Percentiles rank a stretch among this genome's conserved stretches.
Evolutionary conservation across 371 early-diverging fungal genomes (phyloP).

Genomic region (Rhizomucor miehei): DNA sequence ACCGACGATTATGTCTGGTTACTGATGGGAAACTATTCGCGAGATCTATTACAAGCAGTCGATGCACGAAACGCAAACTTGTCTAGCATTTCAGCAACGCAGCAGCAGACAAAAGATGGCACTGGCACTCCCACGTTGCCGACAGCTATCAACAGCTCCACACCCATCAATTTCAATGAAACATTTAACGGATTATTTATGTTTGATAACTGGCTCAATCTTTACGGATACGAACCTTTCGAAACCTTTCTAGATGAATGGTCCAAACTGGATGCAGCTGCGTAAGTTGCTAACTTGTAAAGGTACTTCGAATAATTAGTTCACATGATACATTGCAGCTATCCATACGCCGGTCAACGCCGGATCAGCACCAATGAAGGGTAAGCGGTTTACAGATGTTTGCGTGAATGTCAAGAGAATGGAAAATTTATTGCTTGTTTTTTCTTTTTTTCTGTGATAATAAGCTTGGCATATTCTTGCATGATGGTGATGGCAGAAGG

Average conservation of each 20-base stretch:
- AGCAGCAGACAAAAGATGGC: not conserved
- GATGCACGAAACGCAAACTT: constrained; percentile 22
- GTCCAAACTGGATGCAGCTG: constrained; percentile 38
- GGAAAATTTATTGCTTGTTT: too few relatives aligned
- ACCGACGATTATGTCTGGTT: constrained; percentile 54
- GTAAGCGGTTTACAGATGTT: constrained; percentile 37
- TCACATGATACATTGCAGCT: constrained; percentile 28
- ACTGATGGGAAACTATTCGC: constrained; percentile 39
- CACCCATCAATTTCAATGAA: constrained; percentile 22
- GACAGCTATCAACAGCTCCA: constrained; percentile 7
- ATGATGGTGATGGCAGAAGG: constrained; percentile 62
- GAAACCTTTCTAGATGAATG: constrained; percentile 53
- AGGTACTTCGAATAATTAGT: not conserved
- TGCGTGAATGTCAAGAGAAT: too few relatives aligned
- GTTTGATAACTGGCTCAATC: constrained; percentile 53
- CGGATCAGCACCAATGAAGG: constrained; percentile 59
- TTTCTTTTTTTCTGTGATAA: not conserved
- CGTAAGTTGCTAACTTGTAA: constrained; percentile 26
- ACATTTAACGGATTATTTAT: constrained; percentile 51
- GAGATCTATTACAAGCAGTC: constrained; percentile 22
- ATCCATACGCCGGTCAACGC: constrained; percentile 55
- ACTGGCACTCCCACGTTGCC: not conserved
- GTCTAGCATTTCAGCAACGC: not conserved
- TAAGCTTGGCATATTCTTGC: constrained; percentile 50
- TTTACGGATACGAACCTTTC: constrained; percentile 53